phyloP scores from a whole-genome alignment of 2,329 filamentous ascomycete species.

The Teratosphaeria gauchensis region DNA sequence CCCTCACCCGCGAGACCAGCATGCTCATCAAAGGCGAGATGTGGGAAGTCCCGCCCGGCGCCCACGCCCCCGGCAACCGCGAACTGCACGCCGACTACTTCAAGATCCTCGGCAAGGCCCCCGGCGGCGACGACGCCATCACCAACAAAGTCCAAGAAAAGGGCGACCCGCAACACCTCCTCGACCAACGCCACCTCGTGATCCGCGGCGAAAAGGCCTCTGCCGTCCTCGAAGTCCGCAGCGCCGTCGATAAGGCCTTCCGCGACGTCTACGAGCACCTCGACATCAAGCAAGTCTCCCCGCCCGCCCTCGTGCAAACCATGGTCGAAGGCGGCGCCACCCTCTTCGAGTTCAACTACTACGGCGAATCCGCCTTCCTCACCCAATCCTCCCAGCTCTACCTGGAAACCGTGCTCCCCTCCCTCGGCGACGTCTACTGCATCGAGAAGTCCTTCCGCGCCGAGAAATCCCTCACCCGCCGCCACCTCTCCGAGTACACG shows the following conservation, averaged over 20 bases:
- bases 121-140: conserved; percentile 81
- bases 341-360: conserved; percentile 82
- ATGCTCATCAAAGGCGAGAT: conserved; percentile 78
- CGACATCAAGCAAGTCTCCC: conserved; percentile 71
- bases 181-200: conserved; percentile 75
- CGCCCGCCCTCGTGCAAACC: conserved; percentile 86
- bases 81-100: conserved; percentile 89
- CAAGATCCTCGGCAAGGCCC: conserved; percentile 64
- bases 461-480: conserved; percentile 88
- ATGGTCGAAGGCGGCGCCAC: conserved; percentile 89
- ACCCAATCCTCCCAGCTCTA: conserved; percentile 97
- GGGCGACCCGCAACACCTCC: conserved; percentile 61
- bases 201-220: conserved; percentile 76
- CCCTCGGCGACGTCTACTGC: conserved; percentile 90
- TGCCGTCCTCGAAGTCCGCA: conserved; percentile 79
- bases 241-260: conserved; percentile 73
- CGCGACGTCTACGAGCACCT: conserved; percentile 67
- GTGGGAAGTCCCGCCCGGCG: conserved; percentile 66
- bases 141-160: conserved; percentile 69
- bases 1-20: conserved; percentile 77
- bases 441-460: conserved; percentile 98
- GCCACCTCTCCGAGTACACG: conserved; percentile 92
- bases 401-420: conserved; percentile 86
- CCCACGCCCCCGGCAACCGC: conserved; percentile 70
- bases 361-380: conserved; percentile 81